These are phyloP conservation scores for Aspergillus sclerotioniger DNA, from an alignment of 495 filamentous ascomycete genomes.

Conservation along the genomic window DNA sequence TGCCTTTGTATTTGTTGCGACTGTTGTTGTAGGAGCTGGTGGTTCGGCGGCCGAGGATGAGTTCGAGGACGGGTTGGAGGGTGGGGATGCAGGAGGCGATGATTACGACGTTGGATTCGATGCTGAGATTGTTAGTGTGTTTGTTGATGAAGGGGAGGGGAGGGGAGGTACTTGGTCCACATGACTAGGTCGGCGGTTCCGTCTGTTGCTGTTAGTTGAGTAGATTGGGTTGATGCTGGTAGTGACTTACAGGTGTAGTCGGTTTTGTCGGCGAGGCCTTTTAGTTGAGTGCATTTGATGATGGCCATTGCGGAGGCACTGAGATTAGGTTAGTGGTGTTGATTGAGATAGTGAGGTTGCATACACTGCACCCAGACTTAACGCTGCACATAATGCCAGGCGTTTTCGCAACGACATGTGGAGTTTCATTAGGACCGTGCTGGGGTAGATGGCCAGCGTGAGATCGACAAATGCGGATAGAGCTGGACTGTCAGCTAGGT, in stretches of 20 bases:
- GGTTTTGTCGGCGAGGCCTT: conserved; percentile 31
- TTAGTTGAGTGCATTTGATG: conserved; percentile 36
- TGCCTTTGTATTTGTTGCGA: conserved; percentile 22
- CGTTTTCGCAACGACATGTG: conserved; percentile 42
- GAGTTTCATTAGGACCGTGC: conserved; percentile 29
- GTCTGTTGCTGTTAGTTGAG: conserved; percentile 22
- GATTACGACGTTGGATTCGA: conserved; percentile 42
- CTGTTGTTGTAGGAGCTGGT: conserved; percentile 29
- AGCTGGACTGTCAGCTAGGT: conserved; percentile 14
- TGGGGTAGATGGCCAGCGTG: conserved; percentile 35
- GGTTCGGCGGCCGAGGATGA: conserved; percentile 32
- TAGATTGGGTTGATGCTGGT: neutral
- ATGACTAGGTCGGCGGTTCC: conserved; percentile 34
- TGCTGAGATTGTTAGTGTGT: conserved; percentile 17
- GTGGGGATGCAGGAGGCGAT: conserved; percentile 45
- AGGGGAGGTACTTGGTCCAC: conserved; percentile 34
- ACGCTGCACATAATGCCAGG: conserved; percentile 32
- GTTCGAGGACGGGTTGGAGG: conserved; percentile 39
- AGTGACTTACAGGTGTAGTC: conserved; percentile 35
- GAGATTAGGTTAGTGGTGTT: neutral
- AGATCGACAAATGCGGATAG: conserved; percentile 38
- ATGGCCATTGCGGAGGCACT: conserved; percentile 37
- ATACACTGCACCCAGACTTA: conserved; percentile 39
- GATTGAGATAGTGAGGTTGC: neutral
- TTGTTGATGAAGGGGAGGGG: neutral